Evolutionary conservation across 164 flowering plant genomes (phyloP), one percentile per base, ranked within the genome.

Genomic region (Chimonanthus salicifolius): DNA sequence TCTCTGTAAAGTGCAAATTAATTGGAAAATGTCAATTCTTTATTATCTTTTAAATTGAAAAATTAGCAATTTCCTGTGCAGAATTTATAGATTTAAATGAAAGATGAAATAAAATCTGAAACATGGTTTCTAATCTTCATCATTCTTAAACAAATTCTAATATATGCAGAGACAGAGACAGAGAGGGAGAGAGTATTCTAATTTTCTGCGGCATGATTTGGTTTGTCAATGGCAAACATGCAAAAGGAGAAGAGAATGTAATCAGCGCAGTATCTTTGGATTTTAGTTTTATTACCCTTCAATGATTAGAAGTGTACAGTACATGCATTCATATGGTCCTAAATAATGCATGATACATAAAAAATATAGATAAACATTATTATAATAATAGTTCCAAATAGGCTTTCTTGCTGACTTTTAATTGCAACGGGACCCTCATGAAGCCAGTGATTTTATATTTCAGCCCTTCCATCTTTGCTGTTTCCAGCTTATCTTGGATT

Each of bases 221-320:
- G 68, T 11, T 44, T 9, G 16, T 66, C 49, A 16, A 46, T 43
- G 69, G 49, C 44, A 66, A 63, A 63, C 66, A 63, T 63, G 66
- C 66, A 13, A 11, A 44, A 43, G 15, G 7, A 62, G 33, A 20
- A n/a, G 7, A 63, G 44, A 10, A n/a, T 63, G 66, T 4, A 63
- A 63, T 63, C 66, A 18, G 4, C 10, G 18, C 45, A 33, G 66
- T 63, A 63, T 63, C 66, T 63, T 20, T 63, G 20, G 45, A 33
- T n/a, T 10, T 33, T 63, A 63, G 21, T 63, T 63, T 33, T 63
- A 7, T 63, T 63, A 20, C 66, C 46, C 66, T 33, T 63, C 66
- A 63, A 63, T 63, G 66, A 63, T 63, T 63, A 63, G 66, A 63
- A 63, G 66, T 20, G 66, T 21, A 33, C 66, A 33, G 66, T 63